Evolutionary conservation across 176 grass and related monocot genomes (phyloP), one percentile per base, ranked within the genome.

Genomic region (Miscanthus lutarioriparius): DNA sequence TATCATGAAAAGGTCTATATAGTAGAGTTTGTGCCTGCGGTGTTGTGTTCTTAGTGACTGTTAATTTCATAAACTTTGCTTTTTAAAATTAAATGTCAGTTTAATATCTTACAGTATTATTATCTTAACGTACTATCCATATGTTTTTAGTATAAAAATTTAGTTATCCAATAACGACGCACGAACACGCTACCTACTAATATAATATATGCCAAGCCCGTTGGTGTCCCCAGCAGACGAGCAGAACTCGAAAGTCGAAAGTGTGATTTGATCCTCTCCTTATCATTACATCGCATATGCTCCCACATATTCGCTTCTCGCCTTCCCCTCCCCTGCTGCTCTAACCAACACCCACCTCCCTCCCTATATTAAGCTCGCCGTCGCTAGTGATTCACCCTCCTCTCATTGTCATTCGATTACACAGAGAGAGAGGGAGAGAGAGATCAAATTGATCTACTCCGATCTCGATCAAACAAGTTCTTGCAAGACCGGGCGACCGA

Each of bases 271-370:
- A 64, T 28, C 25, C 3, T 63, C 11, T 1, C 48, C 80, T 67
- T 10, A 39, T 81, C 27, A 39, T 88, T 25, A 25, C n/a, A 67
- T 41, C 13, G 94, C 84, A 93, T 96, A 96, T 96, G 89, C 94
- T 80, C 27, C 83, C 64, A 96, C 84, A 93, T 86, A 96, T 96
- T 96, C 91, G n/a, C 64, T 67, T 58, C 49, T 32, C 20, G 53
- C 6, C 53, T 56, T 25, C 40, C 23, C 75, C 23, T 51, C 17
- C 38, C 30, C 33, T 35, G 3, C 33, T 73, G 56, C 32, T 17
- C 61, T 79, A 66, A 85, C 83, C 77, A 80, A 75, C 80, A 72
- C 62, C 79, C 54, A 65, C 74, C 63, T 39, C 20, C n/a, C 43
- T 43, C 12, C 80, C 43, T 87, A 87, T 83, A 88, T 88, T 78